These are phyloP conservation scores for Tylopilus vinaceipallidus DNA, from an alignment of 768 basidiomycete genomes.

Conservation along the genomic window DNA sequence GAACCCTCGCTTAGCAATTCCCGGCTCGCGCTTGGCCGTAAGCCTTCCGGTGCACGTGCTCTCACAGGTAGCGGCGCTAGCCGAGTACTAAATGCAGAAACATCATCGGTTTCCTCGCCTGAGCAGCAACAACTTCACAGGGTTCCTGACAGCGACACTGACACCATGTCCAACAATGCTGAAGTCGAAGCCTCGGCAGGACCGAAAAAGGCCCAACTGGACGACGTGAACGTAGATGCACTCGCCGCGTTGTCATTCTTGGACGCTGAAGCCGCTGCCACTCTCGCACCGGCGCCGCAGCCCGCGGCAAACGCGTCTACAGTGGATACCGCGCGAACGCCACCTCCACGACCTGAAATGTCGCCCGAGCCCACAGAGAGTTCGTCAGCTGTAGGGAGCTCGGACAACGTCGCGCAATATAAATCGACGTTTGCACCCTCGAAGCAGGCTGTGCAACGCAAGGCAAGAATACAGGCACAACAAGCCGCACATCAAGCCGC, in stretches of 20 bases:
- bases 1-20: slow-evolving; percentile 38
- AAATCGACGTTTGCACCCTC: slow-evolving; percentile 89
- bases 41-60: slow-evolving; percentile 84
- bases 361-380: slow-evolving; percentile 39
- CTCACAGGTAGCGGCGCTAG: slow-evolving; percentile 32
- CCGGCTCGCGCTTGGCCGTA: slow-evolving; percentile 50
- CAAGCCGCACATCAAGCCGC: slow-evolving; percentile 82
- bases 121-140: slow-evolving; percentile 29
- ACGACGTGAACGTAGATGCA: slow-evolving; percentile 64
- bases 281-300: slow-evolving; percentile 19
- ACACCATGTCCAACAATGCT: slow-evolving; percentile 34
- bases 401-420: slow-evolving; percentile 43
- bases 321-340: slow-evolving; percentile 8
- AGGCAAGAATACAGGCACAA: slow-evolving; percentile 79
- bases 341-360: slow-evolving; percentile 26
- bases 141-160: slow-evolving; percentile 27
- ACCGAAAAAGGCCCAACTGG: slow-evolving; percentile 27
- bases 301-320: slow-evolving; percentile 1
- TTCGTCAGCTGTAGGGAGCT: slow-evolving; percentile 13
- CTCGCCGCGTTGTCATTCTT: slow-evolving; percentile 79
- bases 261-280: slow-evolving; percentile 37
- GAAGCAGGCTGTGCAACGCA: slow-evolving; percentile 79
- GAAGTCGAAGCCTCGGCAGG: slow-evolving; percentile 3
- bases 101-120: slow-evolving; percentile 39
- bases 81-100: slow-evolving; percentile 39